phyloP scores from a whole-genome alignment of 768 basidiomycete species.

The Leccinum sublutescens region DNA sequence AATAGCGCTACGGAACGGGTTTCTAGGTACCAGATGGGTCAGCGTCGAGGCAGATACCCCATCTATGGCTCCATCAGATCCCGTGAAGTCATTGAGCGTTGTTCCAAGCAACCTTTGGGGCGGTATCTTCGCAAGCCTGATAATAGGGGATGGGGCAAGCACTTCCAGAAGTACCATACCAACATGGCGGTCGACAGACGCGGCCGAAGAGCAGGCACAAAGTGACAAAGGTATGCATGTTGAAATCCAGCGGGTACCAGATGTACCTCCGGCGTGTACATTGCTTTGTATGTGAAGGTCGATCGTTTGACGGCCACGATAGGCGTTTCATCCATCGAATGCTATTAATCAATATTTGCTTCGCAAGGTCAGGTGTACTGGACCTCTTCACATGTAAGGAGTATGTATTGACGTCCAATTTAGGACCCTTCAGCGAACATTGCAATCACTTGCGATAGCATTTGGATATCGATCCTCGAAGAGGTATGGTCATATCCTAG shows the following conservation, averaged over 20 bases:
- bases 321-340: constrained; percentile 6
- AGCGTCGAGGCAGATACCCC: too few relatives aligned
- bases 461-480: constrained; percentile 11
- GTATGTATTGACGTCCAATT: neutral
- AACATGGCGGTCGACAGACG: too few relatives aligned
- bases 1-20: too few relatives aligned
- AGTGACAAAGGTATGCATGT: neutral
- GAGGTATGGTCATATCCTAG: neutral
- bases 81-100: too few relatives aligned
- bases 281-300: neutral
- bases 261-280: neutral
- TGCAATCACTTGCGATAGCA: constrained; percentile 6
- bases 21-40: too few relatives aligned
- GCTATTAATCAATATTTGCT: constrained; percentile 6
- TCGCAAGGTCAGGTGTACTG: neutral
- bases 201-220: too few relatives aligned
- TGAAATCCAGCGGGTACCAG: neutral
- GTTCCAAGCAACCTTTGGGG: too few relatives aligned
- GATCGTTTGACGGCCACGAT: neutral
- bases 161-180: too few relatives aligned
- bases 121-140: too few relatives aligned
- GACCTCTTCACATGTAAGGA: too few relatives aligned
- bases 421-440: constrained; percentile 7
- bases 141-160: too few relatives aligned
- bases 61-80: too few relatives aligned